Conservation (phyloP, 2,329 filamentous ascomycete genomes). For the Aureobasidium melanogenum region DNA sequence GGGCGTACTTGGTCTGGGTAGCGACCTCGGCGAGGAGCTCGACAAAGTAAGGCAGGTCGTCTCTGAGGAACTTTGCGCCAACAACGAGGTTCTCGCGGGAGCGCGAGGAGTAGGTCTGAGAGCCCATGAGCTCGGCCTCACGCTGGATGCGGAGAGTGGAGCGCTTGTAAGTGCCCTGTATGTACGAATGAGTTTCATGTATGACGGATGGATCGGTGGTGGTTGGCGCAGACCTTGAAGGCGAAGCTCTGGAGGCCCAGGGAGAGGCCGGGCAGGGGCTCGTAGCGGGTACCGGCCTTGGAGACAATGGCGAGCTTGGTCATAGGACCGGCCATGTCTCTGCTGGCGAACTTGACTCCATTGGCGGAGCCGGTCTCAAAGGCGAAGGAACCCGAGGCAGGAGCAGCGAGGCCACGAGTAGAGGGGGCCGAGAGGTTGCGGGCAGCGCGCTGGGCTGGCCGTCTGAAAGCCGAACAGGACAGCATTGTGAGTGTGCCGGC, state of each 20-base stretch:
- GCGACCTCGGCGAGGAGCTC: slow-evolving; percentile 92
- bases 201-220: not conserved
- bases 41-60: slow-evolving; percentile 94
- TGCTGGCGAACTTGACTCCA: slow-evolving; percentile 86
- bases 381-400: slow-evolving; percentile 67
- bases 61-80: slow-evolving; percentile 87
- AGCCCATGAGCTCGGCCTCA: slow-evolving; percentile 91
- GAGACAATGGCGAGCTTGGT: slow-evolving; percentile 85
- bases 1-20: slow-evolving; percentile 78
- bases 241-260: slow-evolving; percentile 90
- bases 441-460: slow-evolving; percentile 55
- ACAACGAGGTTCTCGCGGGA: slow-evolving; percentile 88
- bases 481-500: slow-evolving; percentile 43
- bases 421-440: slow-evolving; percentile 48
- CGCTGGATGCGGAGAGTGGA: slow-evolving; percentile 87
- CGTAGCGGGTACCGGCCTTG: slow-evolving; percentile 89
- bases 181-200: slow-evolving; percentile 10
- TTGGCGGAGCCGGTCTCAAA: slow-evolving; percentile 81
- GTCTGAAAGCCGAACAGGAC: slow-evolving; percentile 56
- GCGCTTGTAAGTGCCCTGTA: slow-evolving; percentile 74
- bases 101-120: slow-evolving; percentile 78
- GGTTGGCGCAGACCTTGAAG: slow-evolving; percentile 65
- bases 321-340: slow-evolving; percentile 80
- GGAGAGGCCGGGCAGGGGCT: slow-evolving; percentile 80
- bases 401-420: slow-evolving; percentile 55